Conservation (phyloP, 2,329 filamentous ascomycete species). For the Cladophialophora chaetospira region DNA sequence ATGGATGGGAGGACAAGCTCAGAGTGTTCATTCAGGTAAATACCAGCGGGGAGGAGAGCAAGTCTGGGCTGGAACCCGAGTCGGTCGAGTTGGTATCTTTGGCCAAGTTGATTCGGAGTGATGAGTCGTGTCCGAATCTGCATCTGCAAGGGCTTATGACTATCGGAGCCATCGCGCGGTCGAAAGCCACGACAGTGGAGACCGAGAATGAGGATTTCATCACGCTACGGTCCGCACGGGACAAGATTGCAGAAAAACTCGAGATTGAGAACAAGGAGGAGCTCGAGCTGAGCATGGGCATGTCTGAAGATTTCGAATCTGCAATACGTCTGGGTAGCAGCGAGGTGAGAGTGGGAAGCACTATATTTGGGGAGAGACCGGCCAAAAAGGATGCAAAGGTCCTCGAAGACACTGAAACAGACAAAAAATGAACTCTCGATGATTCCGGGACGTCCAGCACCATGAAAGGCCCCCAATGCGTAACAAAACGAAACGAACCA, state of each 20-base stretch:
- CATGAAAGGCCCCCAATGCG: too few relatives aligned
- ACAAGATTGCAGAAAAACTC: constrained; percentile 67
- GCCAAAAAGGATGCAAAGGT: constrained; percentile 77
- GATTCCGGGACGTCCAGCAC: neutral
- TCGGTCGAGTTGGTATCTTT: constrained; percentile 52
- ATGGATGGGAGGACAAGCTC: constrained; percentile 46
- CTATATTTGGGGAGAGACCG: constrained; percentile 85
- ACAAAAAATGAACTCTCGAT: neutral
- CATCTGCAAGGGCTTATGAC: constrained; percentile 88
- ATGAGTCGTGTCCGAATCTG: constrained; percentile 66
- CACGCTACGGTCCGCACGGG: constrained; percentile 66
- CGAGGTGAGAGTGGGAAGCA: constrained; percentile 90
- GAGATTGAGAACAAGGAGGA: constrained; percentile 51
- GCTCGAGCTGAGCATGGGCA: constrained; percentile 94
- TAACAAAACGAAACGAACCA: too few relatives aligned
- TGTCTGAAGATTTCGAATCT: constrained; percentile 94
- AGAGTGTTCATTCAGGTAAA: constrained; percentile 91
- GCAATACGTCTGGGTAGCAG: constrained; percentile 80
- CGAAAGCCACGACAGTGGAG: constrained; percentile 69
- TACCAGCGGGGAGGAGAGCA: constrained; percentile 83
- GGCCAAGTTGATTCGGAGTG: constrained; percentile 64
- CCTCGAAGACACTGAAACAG: constrained; percentile 9
- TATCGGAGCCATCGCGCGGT: constrained; percentile 90
- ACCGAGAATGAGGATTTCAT: constrained; percentile 92
- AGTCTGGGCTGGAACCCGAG: constrained; percentile 74